These are phyloP conservation scores for Fusarium veterinarium DNA, from an alignment of 2,329 filamentous ascomycete genomes.

Conservation along the genomic window DNA sequence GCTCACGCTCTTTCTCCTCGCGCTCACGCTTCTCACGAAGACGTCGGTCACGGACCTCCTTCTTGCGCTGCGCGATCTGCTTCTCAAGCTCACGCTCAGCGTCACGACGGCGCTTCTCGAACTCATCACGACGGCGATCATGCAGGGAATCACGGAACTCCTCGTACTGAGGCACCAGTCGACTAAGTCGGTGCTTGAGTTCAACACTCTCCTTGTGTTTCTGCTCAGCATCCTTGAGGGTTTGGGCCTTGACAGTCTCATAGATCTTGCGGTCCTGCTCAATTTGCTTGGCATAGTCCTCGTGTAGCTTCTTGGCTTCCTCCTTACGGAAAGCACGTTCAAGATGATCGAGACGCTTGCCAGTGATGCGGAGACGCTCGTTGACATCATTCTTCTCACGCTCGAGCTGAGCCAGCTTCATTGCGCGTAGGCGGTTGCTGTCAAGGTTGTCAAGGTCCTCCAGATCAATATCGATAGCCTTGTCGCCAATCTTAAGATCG, in stretches of 20 bases:
- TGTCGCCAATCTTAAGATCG: slow-evolving; percentile 89
- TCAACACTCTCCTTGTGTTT: slow-evolving; percentile 95
- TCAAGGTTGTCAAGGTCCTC: slow-evolving; percentile 88
- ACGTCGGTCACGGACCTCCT: slow-evolving; percentile 86
- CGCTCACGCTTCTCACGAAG: slow-evolving; percentile 84
- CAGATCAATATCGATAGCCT: slow-evolving; percentile 79
- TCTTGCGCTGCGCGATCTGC: slow-evolving; percentile 87
- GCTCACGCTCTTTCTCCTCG: slow-evolving; percentile 83
- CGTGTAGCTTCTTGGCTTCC: slow-evolving; percentile 89
- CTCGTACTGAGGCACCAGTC: slow-evolving; percentile 87
- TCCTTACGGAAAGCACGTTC: slow-evolving; percentile 97
- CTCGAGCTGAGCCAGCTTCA: slow-evolving; percentile 96
- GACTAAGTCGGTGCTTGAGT: slow-evolving; percentile 90
- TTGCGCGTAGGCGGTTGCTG: slow-evolving; percentile 87
- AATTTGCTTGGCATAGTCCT: slow-evolving; percentile 87
- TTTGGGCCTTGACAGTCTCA: slow-evolving; percentile 81
- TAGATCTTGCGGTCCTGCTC: slow-evolving; percentile 83
- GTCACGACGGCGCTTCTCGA: slow-evolving; percentile 91
- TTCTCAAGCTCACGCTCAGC: slow-evolving; percentile 94
- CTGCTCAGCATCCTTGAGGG: slow-evolving; percentile 80
- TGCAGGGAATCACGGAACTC: slow-evolving; percentile 84
- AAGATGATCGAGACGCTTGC: slow-evolving; percentile 95
- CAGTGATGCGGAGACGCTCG: slow-evolving; percentile 89
- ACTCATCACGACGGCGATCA: slow-evolving; percentile 91
- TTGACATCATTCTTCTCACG: slow-evolving; percentile 97